Evolutionary conservation across 371 early-diverging fungal species (phyloP), one percentile per base, ranked within the genome.

Genomic region (Neoconidiobolus thromboides): DNA sequence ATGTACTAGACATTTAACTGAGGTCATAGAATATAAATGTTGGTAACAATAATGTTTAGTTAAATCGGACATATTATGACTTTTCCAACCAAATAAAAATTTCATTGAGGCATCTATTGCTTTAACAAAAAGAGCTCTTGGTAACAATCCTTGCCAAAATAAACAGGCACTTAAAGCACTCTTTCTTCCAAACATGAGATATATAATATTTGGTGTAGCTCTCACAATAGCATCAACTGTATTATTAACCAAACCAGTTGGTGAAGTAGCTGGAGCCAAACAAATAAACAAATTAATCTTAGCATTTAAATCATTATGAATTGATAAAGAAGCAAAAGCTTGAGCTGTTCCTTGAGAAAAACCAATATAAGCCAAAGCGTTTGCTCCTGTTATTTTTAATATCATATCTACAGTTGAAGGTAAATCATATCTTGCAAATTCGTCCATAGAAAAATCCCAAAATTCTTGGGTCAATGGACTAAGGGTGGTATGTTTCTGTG

Each of bases 311-410:
- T 70, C 62, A 2, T 79, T 77, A 65, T 82, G 83, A 59, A 89
- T 72, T 15, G 91, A 86, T 26, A 96, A 76, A 0, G 90, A 82
- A 15, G 93, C 86, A 68, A 95, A 92, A n/a, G 83, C 85, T 63
- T 87, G 87, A 2, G 92, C 86, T 0, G 91, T 89, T 56, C 96
- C 94, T 70, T 96, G 96, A 26, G 93, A 92, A 66, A 94, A 95
- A 2, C 97, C 97, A 66, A 96, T 85, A 65, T 93, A 96, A 2
- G 91, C 81, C 55, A 96, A 74, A 41, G 74, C 77, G 15, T 78
- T 72, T 2, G 76, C 83, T 0, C 87, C 89, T 2, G 94, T 93
- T 48, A 72, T 75, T 40, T 73, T 26, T 26, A 26, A 26, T 26
- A 26, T 89, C 65, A 89, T 87, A 64, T 88, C 87, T 1, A 95